Base-by-base conservation (phyloP, 2,329 filamentous ascomycete species). In the Alternaria panax region DNA sequence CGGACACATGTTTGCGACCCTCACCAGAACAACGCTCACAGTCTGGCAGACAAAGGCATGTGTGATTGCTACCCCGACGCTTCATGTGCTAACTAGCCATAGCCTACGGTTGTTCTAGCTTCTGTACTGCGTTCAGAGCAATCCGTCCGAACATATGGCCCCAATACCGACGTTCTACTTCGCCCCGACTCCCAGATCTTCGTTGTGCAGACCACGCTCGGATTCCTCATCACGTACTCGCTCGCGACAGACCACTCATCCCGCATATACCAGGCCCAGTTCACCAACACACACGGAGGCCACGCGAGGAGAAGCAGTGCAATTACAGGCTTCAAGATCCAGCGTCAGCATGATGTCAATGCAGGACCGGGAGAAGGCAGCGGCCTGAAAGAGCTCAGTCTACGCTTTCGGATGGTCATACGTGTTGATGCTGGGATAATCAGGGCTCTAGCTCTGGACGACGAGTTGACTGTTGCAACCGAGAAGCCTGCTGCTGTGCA, bases 401-500 rank as follows among this genome's bases (percentile, higher is more conserved):
- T 99, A 48, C 90, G 92, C 11, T 99, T 99, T 79, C 88, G 94
- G 57, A 97, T 97, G 91, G 94, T 97, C 14, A 98, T 99, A 73
- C 96, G 96, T 75, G 92, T 99, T 18, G 95, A 99, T 78, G 95
- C 95, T 3, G 95, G 95, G 2, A 97, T 99, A 69, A 89, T 89
- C 67, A 92, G 89, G 71, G 92, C 92, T 11, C 81, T 98, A 54
- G 94, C 95, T 2, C 84, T 98, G 22, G 95, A 98, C 66, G 92
- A 97, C 56, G 95, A 98, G 77, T 83, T 99, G 40, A 85, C 98
- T 22, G 93, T 99, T 52, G 92, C 95, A 5, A 99, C 95, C 0
- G 85, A 88, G 57, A 97, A 95, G 73, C 95, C 95, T 4, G 90
- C 93, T 0, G 94, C 95, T n/a, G 88, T 98, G 16, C 95, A 99